Evolutionary conservation across 768 basidiomycete genomes (phyloP).

Genomic region (Lentinus brumalis): DNA sequence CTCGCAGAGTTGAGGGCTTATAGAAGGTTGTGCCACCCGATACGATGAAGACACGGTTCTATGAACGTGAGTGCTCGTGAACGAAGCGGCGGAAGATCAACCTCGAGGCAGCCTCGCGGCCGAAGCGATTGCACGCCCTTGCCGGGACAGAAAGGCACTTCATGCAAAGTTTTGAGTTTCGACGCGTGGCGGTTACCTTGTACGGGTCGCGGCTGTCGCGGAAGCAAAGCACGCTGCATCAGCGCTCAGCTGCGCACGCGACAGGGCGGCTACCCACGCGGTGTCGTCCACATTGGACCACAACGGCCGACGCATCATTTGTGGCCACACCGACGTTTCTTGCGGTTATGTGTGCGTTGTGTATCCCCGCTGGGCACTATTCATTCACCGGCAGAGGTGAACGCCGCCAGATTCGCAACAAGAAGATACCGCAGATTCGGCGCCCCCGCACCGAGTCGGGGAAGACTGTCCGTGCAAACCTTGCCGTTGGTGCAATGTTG

Average conservation of each 20-base stretch:
- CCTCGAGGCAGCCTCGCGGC: slow-evolving; percentile 24
- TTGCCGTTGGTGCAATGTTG: slow-evolving; percentile 3
- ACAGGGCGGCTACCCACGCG: neutral
- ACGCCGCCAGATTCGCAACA: slow-evolving; percentile 2
- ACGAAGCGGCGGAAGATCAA: slow-evolving; percentile 8
- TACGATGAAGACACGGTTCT: slow-evolving; percentile 16
- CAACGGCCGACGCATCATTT: neutral
- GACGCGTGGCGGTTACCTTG: slow-evolving; percentile 17
- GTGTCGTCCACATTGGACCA: neutral
- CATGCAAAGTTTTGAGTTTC: slow-evolving; percentile 15
- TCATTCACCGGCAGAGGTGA: slow-evolving; percentile 8
- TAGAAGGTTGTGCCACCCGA: slow-evolving; percentile 16
- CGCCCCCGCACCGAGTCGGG: neutral
- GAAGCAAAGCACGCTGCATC: slow-evolving; percentile 4
- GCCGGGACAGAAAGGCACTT: slow-evolving; percentile 11
- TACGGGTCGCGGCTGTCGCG: slow-evolving; percentile 8
- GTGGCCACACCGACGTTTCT: neutral
- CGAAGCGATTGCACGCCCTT: slow-evolving; percentile 4
- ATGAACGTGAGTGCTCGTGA: neutral
- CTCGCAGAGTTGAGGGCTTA: neutral
- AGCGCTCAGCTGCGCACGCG: neutral
- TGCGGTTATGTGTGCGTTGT: slow-evolving; percentile 6
- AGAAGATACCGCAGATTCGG: neutral
- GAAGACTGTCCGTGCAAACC: neutral
- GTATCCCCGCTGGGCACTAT: slow-evolving; percentile 9